Percentiles rank a stretch among this genome's conserved stretches.
Conservation (phyloP, 2,329 filamentous ascomycete genomes). For the Aphanocladium album region DNA sequence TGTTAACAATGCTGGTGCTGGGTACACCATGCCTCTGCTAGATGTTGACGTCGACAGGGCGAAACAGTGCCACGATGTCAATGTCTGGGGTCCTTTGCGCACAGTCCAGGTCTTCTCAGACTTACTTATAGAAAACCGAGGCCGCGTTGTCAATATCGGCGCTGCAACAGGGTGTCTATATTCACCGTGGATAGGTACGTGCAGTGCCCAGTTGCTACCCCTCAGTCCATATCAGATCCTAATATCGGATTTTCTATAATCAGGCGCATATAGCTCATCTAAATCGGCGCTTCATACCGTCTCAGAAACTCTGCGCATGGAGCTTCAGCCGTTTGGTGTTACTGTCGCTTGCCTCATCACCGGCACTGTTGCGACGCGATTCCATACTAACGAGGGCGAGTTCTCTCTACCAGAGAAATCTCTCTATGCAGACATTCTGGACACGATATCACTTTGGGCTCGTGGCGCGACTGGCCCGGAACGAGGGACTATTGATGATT, state of each 20-base stretch:
- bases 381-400: background rate
- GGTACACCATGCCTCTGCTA: constrained; percentile 23
- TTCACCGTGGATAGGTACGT: constrained; percentile 8
- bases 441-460: constrained; percentile 4
- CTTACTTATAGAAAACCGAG: constrained; percentile 21
- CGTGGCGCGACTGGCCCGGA: constrained; percentile 3
- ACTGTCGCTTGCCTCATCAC: constrained; percentile 9
- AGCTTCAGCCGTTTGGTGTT: constrained; percentile 12
- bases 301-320: constrained; percentile 11
- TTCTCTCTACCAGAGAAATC: background rate
- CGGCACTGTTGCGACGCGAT: constrained; percentile 3
- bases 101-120: constrained; percentile 31
- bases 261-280: constrained; percentile 6
- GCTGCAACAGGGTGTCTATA: background rate
- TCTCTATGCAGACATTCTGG: background rate
- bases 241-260: background rate
- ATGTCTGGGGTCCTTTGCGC: constrained; percentile 34
- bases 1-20: constrained; percentile 21
- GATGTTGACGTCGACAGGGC: constrained; percentile 27
- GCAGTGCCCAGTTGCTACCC: too few relatives aligned
- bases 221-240: too few relatives aligned
- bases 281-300: constrained; percentile 9
- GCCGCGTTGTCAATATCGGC: constrained; percentile 21
- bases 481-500: constrained; percentile 4
- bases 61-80: constrained; percentile 36